These are phyloP conservation scores for Fusarium bulbicola DNA, from an alignment of 2,329 filamentous ascomycete species.

Conservation along the genomic window DNA sequence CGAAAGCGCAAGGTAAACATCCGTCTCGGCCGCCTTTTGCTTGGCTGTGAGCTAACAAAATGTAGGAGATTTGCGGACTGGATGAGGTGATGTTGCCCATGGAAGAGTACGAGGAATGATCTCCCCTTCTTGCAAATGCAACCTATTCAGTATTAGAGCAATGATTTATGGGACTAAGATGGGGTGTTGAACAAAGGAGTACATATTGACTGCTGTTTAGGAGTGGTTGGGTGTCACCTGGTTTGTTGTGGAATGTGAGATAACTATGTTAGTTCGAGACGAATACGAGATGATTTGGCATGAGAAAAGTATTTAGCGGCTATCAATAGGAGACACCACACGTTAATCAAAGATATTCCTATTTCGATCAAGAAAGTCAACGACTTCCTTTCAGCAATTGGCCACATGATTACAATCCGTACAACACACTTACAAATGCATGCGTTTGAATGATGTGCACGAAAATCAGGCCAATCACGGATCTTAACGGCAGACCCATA, in stretches of 20 bases:
- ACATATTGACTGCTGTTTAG: background rate
- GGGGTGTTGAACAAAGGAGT: too few species aligned
- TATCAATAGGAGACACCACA: background rate
- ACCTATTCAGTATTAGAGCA: too few species aligned
- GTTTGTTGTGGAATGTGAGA: background rate
- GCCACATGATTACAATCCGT: background rate
- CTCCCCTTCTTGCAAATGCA: background rate
- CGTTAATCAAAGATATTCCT: background rate
- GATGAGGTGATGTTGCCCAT: background rate
- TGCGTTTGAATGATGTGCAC: background rate
- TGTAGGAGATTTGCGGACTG: background rate
- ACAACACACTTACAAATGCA: background rate
- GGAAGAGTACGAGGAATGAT: background rate
- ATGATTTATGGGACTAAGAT: background rate
- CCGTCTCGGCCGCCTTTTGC: accelerated
- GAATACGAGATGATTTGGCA: background rate
- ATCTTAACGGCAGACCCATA: background rate
- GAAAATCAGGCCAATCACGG: background rate
- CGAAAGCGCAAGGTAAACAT: constrained; percentile 17
- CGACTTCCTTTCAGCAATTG: background rate
- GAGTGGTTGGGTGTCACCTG: background rate
- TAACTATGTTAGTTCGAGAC: background rate
- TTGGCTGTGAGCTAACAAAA: background rate
- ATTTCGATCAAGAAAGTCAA: too few species aligned
- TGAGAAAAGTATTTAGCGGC: background rate